Percentiles rank a stretch among this genome's conserved stretches.
Evolutionary conservation across 83 land plant species (phyloP).

Genomic region (Picea mariana): DNA sequence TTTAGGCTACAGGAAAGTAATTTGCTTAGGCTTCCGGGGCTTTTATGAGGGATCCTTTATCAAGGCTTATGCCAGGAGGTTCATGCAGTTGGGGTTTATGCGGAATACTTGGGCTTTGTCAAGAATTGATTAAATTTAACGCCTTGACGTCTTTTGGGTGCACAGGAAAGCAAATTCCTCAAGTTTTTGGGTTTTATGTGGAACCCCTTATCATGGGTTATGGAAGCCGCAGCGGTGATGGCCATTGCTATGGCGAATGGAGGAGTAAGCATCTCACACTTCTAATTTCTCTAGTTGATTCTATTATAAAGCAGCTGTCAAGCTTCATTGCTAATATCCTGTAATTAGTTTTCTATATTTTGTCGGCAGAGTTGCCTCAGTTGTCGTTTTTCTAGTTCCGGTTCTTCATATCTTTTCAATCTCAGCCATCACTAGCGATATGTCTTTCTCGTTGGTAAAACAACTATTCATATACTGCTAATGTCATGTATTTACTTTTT

Average conservation of each 20-base stretch:
- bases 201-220: conserved; percentile 76
- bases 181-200: conserved; percentile 77
- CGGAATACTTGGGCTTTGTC: not conserved
- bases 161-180: conserved; percentile 64
- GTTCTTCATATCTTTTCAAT: not conserved
- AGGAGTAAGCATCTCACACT: conserved; percentile 35
- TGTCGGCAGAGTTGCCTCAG: too few relatives aligned
- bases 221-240: conserved; percentile 76
- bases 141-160: not conserved
- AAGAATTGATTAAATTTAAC: too few relatives aligned
- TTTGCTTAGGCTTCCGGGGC: too few relatives aligned
- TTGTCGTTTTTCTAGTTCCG: too few relatives aligned
- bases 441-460: not conserved
- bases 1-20: too few relatives aligned
- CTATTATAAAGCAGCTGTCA: too few relatives aligned
- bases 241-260: conserved; percentile 74
- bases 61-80: not conserved
- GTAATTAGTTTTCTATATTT: too few relatives aligned
- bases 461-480: too few relatives aligned
- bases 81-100: not conserved
- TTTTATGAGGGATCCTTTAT: too few relatives aligned
- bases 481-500: too few relatives aligned
- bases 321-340: too few relatives aligned
- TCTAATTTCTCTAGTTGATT: too few relatives aligned
- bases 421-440: not conserved